Conservation (phyloP, 495 filamentous ascomycete genomes). For the Lasiosphaeria hispida region DNA sequence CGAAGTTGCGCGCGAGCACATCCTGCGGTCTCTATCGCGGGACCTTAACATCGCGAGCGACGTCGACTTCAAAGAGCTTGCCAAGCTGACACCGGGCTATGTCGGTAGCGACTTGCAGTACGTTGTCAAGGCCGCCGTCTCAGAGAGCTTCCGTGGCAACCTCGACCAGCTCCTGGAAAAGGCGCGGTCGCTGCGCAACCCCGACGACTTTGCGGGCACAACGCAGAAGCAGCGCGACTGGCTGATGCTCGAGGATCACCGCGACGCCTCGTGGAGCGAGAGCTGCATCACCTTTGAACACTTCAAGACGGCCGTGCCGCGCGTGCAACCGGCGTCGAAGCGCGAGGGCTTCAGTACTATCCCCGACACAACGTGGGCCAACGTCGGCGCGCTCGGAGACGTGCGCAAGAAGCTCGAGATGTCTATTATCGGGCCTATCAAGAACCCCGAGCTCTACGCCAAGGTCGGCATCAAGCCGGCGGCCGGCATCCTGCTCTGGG, state of each 20-base stretch:
- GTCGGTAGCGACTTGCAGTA: slow-evolving; percentile 92
- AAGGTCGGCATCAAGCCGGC: slow-evolving; percentile 83
- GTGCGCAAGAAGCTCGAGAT: slow-evolving; percentile 80
- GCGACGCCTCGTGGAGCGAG: slow-evolving; percentile 24
- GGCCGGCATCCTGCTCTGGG: slow-evolving; percentile 92
- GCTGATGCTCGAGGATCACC: slow-evolving; percentile 36
- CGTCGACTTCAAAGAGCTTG: slow-evolving; percentile 74
- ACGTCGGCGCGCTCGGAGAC: slow-evolving; percentile 80
- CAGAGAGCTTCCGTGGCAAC: slow-evolving; percentile 24
- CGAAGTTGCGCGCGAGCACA: slow-evolving; percentile 76
- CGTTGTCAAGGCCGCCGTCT: slow-evolving; percentile 54
- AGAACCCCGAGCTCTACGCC: slow-evolving; percentile 73
- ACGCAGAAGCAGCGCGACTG: slow-evolving; percentile 43
- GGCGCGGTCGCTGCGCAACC: slow-evolving; percentile 37
- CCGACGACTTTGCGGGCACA: slow-evolving; percentile 52
- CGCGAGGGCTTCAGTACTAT: slow-evolving; percentile 96
- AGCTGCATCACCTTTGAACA: slow-evolving; percentile 48
- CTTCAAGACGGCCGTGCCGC: slow-evolving; percentile 74
- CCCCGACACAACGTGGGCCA: slow-evolving; percentile 92
- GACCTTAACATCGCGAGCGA: slow-evolving; percentile 66
- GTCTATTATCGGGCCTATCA: slow-evolving; percentile 92
- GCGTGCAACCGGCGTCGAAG: slow-evolving; percentile 89
- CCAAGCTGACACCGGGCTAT: slow-evolving; percentile 88
- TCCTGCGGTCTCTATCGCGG: slow-evolving; percentile 73
- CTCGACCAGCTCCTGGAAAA: slow-evolving; percentile 23